phyloP scores from a whole-genome alignment of 169 alveolate species.

The Perkinsus chesapeaki region DNA sequence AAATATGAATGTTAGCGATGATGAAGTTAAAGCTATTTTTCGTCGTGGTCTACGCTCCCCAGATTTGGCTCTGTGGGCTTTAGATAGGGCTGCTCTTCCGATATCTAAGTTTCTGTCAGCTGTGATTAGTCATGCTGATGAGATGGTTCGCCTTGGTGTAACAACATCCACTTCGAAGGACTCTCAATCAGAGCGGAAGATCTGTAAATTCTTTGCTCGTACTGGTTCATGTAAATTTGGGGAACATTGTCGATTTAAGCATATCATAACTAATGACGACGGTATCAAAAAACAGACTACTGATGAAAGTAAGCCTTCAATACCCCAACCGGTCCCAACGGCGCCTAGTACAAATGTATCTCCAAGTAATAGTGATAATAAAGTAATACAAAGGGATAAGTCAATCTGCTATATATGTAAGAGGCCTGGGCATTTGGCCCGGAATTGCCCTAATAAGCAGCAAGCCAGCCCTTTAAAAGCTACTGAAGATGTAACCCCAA shows the following conservation, averaged over 20 bases:
- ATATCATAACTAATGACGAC: neutral
- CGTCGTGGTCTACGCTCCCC: neutral
- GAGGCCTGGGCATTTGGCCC: neutral
- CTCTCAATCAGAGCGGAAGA: neutral
- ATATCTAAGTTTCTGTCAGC: neutral
- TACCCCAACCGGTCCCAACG: neutral
- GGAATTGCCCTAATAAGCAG: neutral
- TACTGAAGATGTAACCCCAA: neutral
- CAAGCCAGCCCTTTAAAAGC: neutral
- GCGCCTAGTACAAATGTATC: neutral
- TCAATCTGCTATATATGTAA: neutral
- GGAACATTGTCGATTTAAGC: neutral
- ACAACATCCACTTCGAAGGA: neutral
- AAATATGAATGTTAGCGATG: neutral
- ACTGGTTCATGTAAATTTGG: neutral
- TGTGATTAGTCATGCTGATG: neutral
- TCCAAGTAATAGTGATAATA: too few relatives aligned
- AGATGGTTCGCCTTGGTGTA: neutral
- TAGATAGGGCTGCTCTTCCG: neutral
- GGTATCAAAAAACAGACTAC: neutral
- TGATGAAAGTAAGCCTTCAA: neutral
- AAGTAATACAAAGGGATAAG: neutral
- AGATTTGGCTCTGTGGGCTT: neutral
- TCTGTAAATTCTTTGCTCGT: neutral
- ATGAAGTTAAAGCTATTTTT: neutral